These are phyloP conservation scores for Lasiosphaeria hispida DNA, from an alignment of 495 filamentous ascomycete species.

Conservation along the genomic window DNA sequence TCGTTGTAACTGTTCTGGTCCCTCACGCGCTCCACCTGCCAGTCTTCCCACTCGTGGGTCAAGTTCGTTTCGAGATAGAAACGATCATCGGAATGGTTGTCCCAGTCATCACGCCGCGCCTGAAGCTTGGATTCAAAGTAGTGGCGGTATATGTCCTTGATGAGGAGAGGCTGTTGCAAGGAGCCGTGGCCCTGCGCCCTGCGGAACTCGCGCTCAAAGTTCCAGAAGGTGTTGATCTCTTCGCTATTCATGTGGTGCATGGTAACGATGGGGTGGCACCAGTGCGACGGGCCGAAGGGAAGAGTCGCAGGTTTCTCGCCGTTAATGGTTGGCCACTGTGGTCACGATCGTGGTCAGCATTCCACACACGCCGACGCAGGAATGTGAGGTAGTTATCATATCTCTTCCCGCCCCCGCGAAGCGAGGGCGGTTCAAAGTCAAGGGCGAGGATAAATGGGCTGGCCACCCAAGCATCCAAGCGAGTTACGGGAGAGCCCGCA, in stretches of 20 bases:
- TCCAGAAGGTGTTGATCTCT: constrained; percentile 53
- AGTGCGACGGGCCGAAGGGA: constrained; percentile 50
- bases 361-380: too few species aligned
- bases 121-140: constrained; percentile 39
- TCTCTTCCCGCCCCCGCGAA: too few species aligned
- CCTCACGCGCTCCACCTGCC: constrained; percentile 30
- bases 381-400: too few species aligned
- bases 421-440: too few species aligned
- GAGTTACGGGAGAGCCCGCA: neutral
- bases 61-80: constrained; percentile 34
- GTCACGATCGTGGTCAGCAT: neutral
- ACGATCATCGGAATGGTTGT: constrained; percentile 46
- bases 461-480: too few species aligned
- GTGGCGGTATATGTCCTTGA: constrained; percentile 47
- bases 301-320: constrained; percentile 52
- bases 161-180: constrained; percentile 28
- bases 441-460: neutral
- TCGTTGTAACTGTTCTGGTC: constrained; percentile 28
- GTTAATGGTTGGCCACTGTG: constrained; percentile 56
- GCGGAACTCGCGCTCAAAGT: constrained; percentile 47
- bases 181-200: constrained; percentile 1
- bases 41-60: constrained; percentile 20
- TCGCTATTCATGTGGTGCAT: constrained; percentile 59
- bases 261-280: constrained; percentile 59
- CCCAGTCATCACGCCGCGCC: constrained; percentile 44